These are phyloP conservation scores for Cicer yamashitae DNA, from an alignment of 306 rosid genomes.

Conservation along the genomic window DNA sequence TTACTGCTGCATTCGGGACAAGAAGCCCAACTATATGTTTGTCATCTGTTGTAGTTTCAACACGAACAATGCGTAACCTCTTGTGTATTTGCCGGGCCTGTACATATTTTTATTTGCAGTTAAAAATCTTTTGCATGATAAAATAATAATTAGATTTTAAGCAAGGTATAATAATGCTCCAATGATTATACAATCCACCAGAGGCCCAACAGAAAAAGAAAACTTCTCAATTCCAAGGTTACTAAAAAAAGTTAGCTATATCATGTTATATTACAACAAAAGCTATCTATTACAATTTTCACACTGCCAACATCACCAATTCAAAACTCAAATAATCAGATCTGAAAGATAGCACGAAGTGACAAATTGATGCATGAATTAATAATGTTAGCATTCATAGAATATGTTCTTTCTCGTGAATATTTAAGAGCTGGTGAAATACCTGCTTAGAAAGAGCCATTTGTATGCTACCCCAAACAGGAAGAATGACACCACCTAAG, in stretches of 20 bases:
- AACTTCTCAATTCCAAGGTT: constrained; percentile 7
- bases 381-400: not conserved
- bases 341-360: constrained; percentile 17
- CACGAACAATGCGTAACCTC: constrained; percentile 80
- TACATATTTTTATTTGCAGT: constrained; percentile 34
- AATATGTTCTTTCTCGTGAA: constrained; percentile 5
- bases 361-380: constrained; percentile 15
- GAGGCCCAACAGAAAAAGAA: not conserved
- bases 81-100: constrained; percentile 72
- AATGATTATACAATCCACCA: not conserved
- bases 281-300: constrained; percentile 17
- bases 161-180: not conserved
- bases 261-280: constrained; percentile 16
- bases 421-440: constrained; percentile 28
- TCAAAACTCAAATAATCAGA: constrained; percentile 11
- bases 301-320: not conserved
- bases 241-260: not conserved
- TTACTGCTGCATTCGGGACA: constrained; percentile 84
- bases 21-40: constrained; percentile 78
- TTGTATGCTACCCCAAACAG: constrained; percentile 94
- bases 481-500: constrained; percentile 94
- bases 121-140: constrained; percentile 9
- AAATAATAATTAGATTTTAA: constrained; percentile 9
- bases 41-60: constrained; percentile 75
- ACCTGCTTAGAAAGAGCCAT: constrained; percentile 95